Evolutionary conservation across 306 rosid genomes (phyloP), one percentile per base, ranked within the genome.

Genomic region (Boehmeria nivea): DNA sequence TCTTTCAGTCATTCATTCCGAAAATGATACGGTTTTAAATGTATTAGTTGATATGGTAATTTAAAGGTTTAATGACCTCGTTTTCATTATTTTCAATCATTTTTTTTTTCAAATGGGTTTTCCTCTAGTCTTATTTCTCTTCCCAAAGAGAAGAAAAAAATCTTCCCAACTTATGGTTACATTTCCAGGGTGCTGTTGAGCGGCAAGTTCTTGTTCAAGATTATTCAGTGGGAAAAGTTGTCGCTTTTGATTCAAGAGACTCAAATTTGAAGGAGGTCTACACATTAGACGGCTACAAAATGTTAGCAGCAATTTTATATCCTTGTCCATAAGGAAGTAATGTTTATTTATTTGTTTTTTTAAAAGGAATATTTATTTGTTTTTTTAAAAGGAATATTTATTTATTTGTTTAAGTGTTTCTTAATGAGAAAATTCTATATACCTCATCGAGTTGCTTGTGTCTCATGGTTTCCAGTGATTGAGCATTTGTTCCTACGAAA

Each of bases 21-120:
- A 83, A 60, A 91, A 70, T 72, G 74, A 76, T 60, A 84, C 81
- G 2, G 95, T 91, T 72, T 6, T 68, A 31, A 91, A 91, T 71
- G 98, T 82, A 67, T 72, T 91, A 51, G 81, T 91, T 22, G 98
- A 91, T 75, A 52, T 59, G 87, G 98, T 91, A 82, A 74, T 38
- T 22, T 47, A 66, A 13, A 1, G 2, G 17, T 74, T n/a, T n/a
- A n/a, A n/a, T n/a, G 36, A 12, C 18, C 51, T 46, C 23, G 28
- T 44, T 53, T 34, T 33, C 15, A 45, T 31, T 69, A 11, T 5
- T 33, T 4, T 40, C 15, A 10, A 40, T 8, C 10, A 40, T 15
- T 13, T 10, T 40, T 40, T 11, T 40, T 40, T 40, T n/a, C 17
- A 10, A 40, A 40, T 40, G 16, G 36, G 45, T 40, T n/a, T n/a